A percentile compares a stretch with the other conserved stretches of the same genome.
Conservation (phyloP, 2,329 filamentous ascomycete genomes). For the Hysterium pulicare region DNA sequence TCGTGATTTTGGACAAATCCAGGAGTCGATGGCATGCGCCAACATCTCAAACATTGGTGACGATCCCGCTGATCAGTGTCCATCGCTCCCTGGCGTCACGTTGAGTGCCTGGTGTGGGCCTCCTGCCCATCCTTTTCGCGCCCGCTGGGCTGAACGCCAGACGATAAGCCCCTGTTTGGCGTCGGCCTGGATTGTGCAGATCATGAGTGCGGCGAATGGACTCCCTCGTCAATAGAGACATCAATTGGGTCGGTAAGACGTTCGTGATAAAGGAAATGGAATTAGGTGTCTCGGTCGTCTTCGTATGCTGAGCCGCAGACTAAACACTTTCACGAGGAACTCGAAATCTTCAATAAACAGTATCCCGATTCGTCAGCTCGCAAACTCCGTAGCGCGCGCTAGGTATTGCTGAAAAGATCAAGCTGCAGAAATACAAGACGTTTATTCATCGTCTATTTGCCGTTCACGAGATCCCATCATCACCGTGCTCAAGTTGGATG, state of each 20-base stretch:
- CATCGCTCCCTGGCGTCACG: slow-evolving; percentile 15
- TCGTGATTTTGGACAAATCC: slow-evolving; percentile 14
- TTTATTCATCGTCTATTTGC: background rate
- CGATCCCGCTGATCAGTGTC: slow-evolving; percentile 26
- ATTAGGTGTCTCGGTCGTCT: no score
- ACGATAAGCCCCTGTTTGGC: slow-evolving; percentile 23
- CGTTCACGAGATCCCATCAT: background rate
- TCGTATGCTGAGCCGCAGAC: no score
- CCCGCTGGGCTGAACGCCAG: slow-evolving; percentile 27
- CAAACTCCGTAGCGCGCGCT: background rate
- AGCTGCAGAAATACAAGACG: background rate
- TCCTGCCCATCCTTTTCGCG: slow-evolving; percentile 22
- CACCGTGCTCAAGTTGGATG: background rate
- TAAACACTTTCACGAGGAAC: no score
- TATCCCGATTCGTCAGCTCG: no score
- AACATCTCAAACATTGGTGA: slow-evolving; percentile 19
- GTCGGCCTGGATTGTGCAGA: slow-evolving; percentile 28
- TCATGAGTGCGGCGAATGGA: no score
- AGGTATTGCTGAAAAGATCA: background rate
- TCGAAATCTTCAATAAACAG: no score
- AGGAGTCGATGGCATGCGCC: slow-evolving; percentile 27
- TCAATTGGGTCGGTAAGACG: no score
- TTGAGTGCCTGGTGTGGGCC: slow-evolving; percentile 23
- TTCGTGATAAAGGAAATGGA: no score
- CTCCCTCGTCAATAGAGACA: background rate